Evolutionary conservation across 805 yeast species (phyloP), one percentile per base, ranked within the genome.

Genomic region (Candida fluviatilis): DNA sequence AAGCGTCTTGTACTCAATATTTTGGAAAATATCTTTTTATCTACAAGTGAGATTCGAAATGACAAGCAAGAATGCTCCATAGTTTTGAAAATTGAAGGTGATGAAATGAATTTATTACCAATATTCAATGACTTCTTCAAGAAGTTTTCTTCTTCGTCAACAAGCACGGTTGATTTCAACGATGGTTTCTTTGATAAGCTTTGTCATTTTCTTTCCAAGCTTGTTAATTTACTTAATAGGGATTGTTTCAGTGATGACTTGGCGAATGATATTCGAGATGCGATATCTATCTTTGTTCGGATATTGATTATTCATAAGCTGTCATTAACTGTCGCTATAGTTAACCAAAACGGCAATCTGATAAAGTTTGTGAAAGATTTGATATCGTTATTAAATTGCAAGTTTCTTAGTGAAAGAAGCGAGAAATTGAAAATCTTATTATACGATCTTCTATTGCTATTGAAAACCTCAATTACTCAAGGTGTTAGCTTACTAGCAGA

Each of bases 251-350:
- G 29, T 18, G 18, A 25, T 29, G 31, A 36, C 10, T 24, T 23
- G 5, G 34, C 25, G 26, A 29, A 15, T 4, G 43, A 43, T 18
- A 24, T 59, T 4, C 46, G 54, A 28, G 45, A 45, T 46, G 47
- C 77, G 0, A 64, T 79, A 4, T 67, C 75, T 5, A 62, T 78
- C 18, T 66, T 76, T 42, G 60, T 80, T 41, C 64, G 79, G 40
- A 74, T 80, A 12, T 58, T 80, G n/a, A 67, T 78, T 34, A 73
- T 80, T 34, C 85, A 80, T 52, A 76, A 76, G 49, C 54, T 60
- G 3, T 66, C 74, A 14, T 56, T 81, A 27, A 73, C 74, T 13
- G 62, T 67, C 5, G 52, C 73, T n/a, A 62, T 78, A 1, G 42
- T 64, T 36, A 73, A 52, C 49, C 71, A 40, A 47, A 45, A 45